Evolutionary conservation across 1,139 yeast species (phyloP).

Genomic region (Pichia sp.): DNA sequence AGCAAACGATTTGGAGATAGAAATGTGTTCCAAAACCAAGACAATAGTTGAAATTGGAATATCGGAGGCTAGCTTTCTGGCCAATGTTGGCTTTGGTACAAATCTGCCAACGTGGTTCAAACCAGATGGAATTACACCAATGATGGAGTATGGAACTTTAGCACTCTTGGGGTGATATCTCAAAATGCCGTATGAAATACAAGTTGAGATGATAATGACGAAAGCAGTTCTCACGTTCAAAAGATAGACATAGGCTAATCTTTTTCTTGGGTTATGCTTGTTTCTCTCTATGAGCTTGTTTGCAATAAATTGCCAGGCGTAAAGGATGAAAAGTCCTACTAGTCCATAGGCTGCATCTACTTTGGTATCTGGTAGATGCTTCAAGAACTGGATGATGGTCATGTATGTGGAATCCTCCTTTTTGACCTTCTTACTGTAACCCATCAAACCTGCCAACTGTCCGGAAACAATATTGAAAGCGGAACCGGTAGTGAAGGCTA

Average conservation of each 20-base stretch:
- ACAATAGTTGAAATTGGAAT: slow-evolving; percentile 83
- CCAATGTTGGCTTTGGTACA: slow-evolving; percentile 59
- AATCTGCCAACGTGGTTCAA: slow-evolving; percentile 72
- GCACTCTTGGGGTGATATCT: slow-evolving; percentile 19
- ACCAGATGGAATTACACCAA: slow-evolving; percentile 81
- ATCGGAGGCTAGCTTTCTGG: slow-evolving; percentile 63
- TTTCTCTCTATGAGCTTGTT: slow-evolving; percentile 60
- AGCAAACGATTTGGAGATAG: slow-evolving; percentile 91
- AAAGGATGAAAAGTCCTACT: slow-evolving; percentile 64
- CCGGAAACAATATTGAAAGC: slow-evolving; percentile 79
- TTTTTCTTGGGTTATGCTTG: slow-evolving; percentile 62
- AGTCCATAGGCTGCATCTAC: slow-evolving; percentile 89
- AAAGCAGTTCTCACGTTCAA: slow-evolving; percentile 80
- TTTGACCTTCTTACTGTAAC: slow-evolving; percentile 60
- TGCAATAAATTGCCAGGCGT: slow-evolving; percentile 58
- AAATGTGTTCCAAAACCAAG: slow-evolving; percentile 84
- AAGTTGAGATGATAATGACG: slow-evolving; percentile 72
- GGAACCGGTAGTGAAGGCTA: slow-evolving; percentile 95
- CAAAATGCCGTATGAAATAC: slow-evolving; percentile 52
- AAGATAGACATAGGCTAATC: slow-evolving; percentile 55
- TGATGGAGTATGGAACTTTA: slow-evolving; percentile 52
- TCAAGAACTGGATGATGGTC: slow-evolving; percentile 69
- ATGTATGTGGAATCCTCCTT: slow-evolving; percentile 68
- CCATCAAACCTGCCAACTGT: slow-evolving; percentile 85
- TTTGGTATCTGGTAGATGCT: slow-evolving; percentile 62